Base-by-base conservation (phyloP, 352 stramenopile species). In the Globisporangium middletonii region DNA sequence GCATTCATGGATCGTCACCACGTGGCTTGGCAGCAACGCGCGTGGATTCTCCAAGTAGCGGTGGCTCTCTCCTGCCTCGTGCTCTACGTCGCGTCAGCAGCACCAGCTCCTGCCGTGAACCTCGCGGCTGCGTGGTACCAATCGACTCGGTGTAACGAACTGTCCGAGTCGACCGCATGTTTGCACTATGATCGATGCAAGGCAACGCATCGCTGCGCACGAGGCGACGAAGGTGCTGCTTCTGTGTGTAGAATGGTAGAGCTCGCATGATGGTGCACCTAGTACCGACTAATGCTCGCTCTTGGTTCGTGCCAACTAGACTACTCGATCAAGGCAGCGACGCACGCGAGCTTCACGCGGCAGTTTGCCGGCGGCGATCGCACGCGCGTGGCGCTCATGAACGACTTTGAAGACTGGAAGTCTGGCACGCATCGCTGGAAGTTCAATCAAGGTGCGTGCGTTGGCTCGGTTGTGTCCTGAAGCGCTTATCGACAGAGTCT, bases 351-450 rank as follows among this genome's bases (percentile, higher is more conserved):
- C 68, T 97, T 82, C 43, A 83, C 83, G 45, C 77, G 94, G 59
- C 54, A 77, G 23, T 99, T 98, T 71, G 62, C 56, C 0, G 71
- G 83, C 26, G 94, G 95, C 38, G 61, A 83, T 7, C 82, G 91
- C 37, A 62, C 72, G 11, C 49, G 68, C 48, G 85, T 95, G 41
- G 42, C 75, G 37, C 78, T 98, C 12, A 89, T 96, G 68, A 92
- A 96, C 45, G 79, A 97, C 72, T 98, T 99, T 83, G 95, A 99
- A 65, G 92, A 98, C 71, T 98, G 94, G 94, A 92, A 96, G 44
- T 82, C 72, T 15, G 96, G 95, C 0, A 96, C 86, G 12, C 72
- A 88, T 48, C 67, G 69, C 12, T 95, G 86, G 77, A 60, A 62
- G 27, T 81, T 89, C 59, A 55, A 60, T 9, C 59, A 62, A 45